Percentiles rank a stretch among this genome's conserved stretches.
These are phyloP conservation scores for Pseudogymnoascus sp. DNA, from an alignment of 2,329 filamentous ascomycete species.

Conservation along the genomic window DNA sequence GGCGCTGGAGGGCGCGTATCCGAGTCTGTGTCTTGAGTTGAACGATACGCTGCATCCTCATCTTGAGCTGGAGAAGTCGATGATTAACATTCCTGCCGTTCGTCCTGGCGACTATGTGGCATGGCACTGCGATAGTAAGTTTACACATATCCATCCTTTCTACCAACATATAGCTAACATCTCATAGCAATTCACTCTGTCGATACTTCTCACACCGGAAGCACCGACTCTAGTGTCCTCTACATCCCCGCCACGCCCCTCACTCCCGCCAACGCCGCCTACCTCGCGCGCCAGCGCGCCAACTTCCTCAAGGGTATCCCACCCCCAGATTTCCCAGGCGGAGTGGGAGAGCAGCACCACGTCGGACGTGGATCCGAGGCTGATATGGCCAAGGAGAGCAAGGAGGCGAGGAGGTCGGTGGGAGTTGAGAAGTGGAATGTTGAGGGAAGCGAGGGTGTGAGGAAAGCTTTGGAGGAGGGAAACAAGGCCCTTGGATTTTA, in stretches of 20 bases:
- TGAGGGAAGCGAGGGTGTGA: background rate
- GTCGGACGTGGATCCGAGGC: slow-evolving; percentile 33
- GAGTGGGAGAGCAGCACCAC: slow-evolving; percentile 54
- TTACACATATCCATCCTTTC: background rate
- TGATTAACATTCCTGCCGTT: slow-evolving; percentile 57
- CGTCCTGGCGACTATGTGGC: slow-evolving; percentile 60
- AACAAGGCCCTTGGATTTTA: background rate
- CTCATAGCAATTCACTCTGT: slow-evolving; percentile 54
- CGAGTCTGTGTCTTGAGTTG: slow-evolving; percentile 55
- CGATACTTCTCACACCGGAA: slow-evolving; percentile 66
- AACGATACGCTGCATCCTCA: slow-evolving; percentile 53
- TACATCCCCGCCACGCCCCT: slow-evolving; percentile 85
- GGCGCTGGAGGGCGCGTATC: slow-evolving; percentile 61
- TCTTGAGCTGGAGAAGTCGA: slow-evolving; percentile 49
- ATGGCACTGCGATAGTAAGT: slow-evolving; percentile 42
- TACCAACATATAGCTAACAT: background rate
- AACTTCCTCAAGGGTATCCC: slow-evolving; percentile 61
- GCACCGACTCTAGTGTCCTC: slow-evolving; percentile 68
- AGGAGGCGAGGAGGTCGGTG: background rate
- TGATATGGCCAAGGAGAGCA: background rate
- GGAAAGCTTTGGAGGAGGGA: background rate
- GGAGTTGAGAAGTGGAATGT: background rate
- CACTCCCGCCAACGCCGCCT: slow-evolving; percentile 64
- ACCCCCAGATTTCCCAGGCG: slow-evolving; percentile 63
- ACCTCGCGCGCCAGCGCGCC: slow-evolving; percentile 61